A percentile compares a stretch with the other conserved stretches of the same genome.
Conservation (phyloP, 768 basidiomycete species). For the Dendrothele bispora region DNA sequence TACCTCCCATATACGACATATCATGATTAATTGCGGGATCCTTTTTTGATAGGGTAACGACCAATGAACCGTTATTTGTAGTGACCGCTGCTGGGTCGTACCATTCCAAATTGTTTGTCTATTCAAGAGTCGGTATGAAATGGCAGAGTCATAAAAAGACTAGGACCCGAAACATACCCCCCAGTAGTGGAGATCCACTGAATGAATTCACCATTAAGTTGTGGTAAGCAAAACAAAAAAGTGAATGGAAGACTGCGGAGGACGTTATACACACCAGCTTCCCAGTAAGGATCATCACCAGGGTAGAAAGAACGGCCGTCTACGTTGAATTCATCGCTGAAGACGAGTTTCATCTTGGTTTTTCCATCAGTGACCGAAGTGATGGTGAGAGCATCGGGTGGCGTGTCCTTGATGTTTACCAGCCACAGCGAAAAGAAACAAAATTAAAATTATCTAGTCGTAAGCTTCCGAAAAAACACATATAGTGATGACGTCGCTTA, state of each 20-base stretch:
- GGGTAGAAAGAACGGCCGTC: slow-evolving; percentile 73
- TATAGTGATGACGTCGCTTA: not conserved
- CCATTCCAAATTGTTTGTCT: slow-evolving; percentile 76
- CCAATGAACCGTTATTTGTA: slow-evolving; percentile 68
- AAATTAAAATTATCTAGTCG: slow-evolving; percentile 55
- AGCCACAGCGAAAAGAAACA: no score
- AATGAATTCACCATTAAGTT: slow-evolving; percentile 17
- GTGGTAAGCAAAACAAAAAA: not conserved
- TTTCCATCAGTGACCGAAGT: slow-evolving; percentile 36
- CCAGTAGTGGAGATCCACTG: slow-evolving; percentile 70
- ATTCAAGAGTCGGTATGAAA: not conserved
- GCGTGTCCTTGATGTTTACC: slow-evolving; percentile 53
- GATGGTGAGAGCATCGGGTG: slow-evolving; percentile 36
- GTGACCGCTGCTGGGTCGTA: slow-evolving; percentile 69
- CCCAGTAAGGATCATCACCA: slow-evolving; percentile 67
- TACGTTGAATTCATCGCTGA: slow-evolving; percentile 80
- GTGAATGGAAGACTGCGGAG: not conserved
- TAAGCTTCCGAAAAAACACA: slow-evolving; percentile 47
- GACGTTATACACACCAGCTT: slow-evolving; percentile 26
- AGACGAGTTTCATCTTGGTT: slow-evolving; percentile 50
- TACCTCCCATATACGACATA: slow-evolving; percentile 53
- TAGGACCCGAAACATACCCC: slow-evolving; percentile 20
- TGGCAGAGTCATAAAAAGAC: not conserved
- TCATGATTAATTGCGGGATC: slow-evolving; percentile 62
- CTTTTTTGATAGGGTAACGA: slow-evolving; percentile 65